Evolutionary conservation across 2,329 filamentous ascomycete species (phyloP), one percentile per base, ranked within the genome.

Genomic region (Lachnellula subtilissima): DNA sequence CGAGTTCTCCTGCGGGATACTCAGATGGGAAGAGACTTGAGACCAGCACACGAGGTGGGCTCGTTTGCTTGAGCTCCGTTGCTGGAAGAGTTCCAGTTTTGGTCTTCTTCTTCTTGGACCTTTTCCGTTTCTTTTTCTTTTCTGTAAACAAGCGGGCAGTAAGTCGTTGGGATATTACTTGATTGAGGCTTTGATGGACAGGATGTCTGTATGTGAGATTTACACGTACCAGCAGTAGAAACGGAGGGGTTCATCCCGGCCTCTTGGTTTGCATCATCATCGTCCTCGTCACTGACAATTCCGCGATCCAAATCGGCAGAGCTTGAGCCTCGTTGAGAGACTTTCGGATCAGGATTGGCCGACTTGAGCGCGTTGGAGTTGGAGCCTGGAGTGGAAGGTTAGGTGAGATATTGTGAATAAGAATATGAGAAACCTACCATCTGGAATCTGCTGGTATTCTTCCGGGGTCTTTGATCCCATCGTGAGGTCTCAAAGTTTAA

Each of bases 1-100:
- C 82, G 70, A 91, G 87, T 73, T 94, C 83, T 62, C 91, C 91
- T 66, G 84, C 81, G 49, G 89, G 90, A 70, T 90, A 96, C 63
- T 83, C 79, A 71, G 37, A 40, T 6, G 87, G 83, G 75, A 91
- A 94, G 45, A 95, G 78, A 64, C 85, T 83, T 36, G 87, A 85
- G 37, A 95, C 73, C 43, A 84, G 79, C 23, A 94, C 85, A 46
- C 88, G 84, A 3, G 90, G 90, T 35, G 90, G 89, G 52, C 83
- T 79, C n/a, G 87, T 87, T 74, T 95, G 90, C 48, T 80, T 78
- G 54, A 87, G 90, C 51, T 85, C 78, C 6, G 70, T 73, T 15
- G 72, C 71, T 72, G 79, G 80, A 74, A 88, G 87, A 77, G 14
- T 40, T 15, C 37, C 37, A 8, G 37, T 40, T 8, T 40, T 40